Conservation (phyloP, 2,329 filamentous ascomycete genomes). For the Allantophomopsis cytisporea region DNA sequence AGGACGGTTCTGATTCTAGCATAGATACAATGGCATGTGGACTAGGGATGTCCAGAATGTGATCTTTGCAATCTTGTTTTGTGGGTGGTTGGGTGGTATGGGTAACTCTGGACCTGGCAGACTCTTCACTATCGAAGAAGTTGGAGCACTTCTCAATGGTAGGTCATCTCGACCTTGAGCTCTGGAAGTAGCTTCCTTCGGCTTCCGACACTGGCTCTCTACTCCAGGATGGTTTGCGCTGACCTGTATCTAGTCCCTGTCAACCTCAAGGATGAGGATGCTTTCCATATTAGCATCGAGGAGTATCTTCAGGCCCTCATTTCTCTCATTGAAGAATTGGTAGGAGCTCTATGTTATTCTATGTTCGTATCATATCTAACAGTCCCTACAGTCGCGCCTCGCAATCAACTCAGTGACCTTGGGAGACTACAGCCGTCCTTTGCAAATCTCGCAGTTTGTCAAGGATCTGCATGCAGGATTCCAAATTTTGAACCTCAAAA, state of each 20-base stretch:
- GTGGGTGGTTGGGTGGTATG: conserved; percentile 71
- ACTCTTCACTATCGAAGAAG: conserved; percentile 80
- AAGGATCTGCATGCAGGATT: conserved; percentile 94
- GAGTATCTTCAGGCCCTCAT: conserved; percentile 90
- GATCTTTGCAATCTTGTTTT: conserved; percentile 41
- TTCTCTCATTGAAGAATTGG: conserved; percentile 77
- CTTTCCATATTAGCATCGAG: conserved; percentile 92
- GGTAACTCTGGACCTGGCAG: conserved; percentile 35
- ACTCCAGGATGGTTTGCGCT: not conserved
- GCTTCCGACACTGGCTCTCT: no score
- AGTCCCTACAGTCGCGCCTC: conserved; percentile 41
- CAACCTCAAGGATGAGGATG: conserved; percentile 78
- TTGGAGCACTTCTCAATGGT: conserved; percentile 68
- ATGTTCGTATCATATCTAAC: conserved; percentile 9
- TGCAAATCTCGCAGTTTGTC: conserved; percentile 82
- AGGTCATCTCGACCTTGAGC: conserved; percentile 11
- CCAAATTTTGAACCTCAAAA: conserved; percentile 95
- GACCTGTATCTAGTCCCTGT: conserved; percentile 52
- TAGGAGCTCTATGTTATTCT: not conserved
- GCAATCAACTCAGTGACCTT: conserved; percentile 91
- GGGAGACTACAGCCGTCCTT: conserved; percentile 73
- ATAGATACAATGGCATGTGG: conserved; percentile 74
- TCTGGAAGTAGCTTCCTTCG: no score
- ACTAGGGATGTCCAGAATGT: conserved; percentile 71
- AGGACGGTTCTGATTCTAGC: conserved; percentile 4